Evolutionary conservation across 1,139 yeast genomes (phyloP).

Genomic region (Spathaspora sp.): DNA sequence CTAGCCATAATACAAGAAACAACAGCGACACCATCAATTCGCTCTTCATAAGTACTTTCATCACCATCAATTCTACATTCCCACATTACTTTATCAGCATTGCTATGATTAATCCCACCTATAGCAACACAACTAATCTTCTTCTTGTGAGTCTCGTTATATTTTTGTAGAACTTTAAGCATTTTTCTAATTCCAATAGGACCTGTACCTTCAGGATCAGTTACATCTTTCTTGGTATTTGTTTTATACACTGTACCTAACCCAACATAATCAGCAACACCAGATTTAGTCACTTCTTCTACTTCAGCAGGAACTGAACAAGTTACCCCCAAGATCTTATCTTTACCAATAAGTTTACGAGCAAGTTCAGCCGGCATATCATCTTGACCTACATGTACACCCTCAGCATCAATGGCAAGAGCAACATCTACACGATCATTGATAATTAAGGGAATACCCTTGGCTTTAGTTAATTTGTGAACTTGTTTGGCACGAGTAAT

Average conservation of each 20-base stretch:
- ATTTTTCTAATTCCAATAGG: constrained; percentile 63
- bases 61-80: constrained; percentile 50
- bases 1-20: constrained; percentile 86
- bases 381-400: constrained; percentile 92
- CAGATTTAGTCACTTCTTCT: constrained; percentile 50
- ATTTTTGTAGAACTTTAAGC: constrained; percentile 46
- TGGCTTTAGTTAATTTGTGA: constrained; percentile 57
- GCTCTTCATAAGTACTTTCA: too few species aligned
- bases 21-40: constrained; percentile 77
- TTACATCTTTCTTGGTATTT: constrained; percentile 57
- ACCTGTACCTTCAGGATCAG: constrained; percentile 53
- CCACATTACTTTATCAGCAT: constrained; percentile 56
- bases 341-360: constrained; percentile 64
- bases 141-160: constrained; percentile 18
- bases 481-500: constrained; percentile 59
- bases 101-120: constrained; percentile 78
- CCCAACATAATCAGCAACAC: constrained; percentile 77
- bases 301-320: constrained; percentile 64
- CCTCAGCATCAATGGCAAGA: constrained; percentile 85
- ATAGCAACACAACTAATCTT: constrained; percentile 68
- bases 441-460: constrained; percentile 74
- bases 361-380: constrained; percentile 72
- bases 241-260: constrained; percentile 83
- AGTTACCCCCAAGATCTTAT: constrained; percentile 79
- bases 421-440: constrained; percentile 92